A percentile compares a stretch with the other conserved stretches of the same genome.
These are phyloP conservation scores for Orbilia quercus DNA, from an alignment of 2,329 filamentous ascomycete species.

Conservation along the genomic window DNA sequence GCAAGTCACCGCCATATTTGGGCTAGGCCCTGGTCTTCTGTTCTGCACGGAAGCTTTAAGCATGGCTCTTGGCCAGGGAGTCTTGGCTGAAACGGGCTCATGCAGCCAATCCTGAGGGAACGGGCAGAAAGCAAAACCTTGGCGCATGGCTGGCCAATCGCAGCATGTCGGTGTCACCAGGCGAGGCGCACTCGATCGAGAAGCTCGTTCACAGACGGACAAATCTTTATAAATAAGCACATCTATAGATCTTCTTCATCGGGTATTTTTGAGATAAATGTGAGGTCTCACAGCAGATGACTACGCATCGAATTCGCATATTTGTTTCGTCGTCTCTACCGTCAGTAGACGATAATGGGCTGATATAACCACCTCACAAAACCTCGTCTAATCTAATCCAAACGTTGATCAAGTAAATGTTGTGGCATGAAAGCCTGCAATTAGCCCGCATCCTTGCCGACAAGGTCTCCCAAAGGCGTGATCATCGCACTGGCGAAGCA, in stretches of 20 bases:
- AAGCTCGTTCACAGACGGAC: constrained; percentile 23
- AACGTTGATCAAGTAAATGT: constrained; percentile 10
- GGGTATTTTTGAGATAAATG: constrained; percentile 2
- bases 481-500: constrained; percentile 24
- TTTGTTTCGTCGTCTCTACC: constrained; percentile 26
- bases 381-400: background rate
- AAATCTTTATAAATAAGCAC: constrained; percentile 17
- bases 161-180: constrained; percentile 41
- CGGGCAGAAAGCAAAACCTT: constrained; percentile 41
- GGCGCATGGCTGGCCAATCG: constrained; percentile 42
- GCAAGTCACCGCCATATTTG: constrained; percentile 48
- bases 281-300: constrained; percentile 29
- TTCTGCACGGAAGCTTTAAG: constrained; percentile 55
- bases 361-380: background rate
- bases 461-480: constrained; percentile 33
- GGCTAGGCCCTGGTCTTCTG: constrained; percentile 17
- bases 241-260: constrained; percentile 18
- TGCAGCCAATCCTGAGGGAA: constrained; percentile 56
- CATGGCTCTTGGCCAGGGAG: constrained; percentile 41
- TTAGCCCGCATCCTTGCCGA: constrained; percentile 37
- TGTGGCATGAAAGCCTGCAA: constrained; percentile 50
- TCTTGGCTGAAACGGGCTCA: constrained; percentile 55
- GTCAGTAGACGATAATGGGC: constrained; percentile 16
- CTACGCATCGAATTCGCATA: background rate
- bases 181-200: constrained; percentile 30